phyloP scores from a whole-genome alignment of 1,284 basidiomycete genomes.

The Cutaneotrichosporon arboriforme region DNA sequence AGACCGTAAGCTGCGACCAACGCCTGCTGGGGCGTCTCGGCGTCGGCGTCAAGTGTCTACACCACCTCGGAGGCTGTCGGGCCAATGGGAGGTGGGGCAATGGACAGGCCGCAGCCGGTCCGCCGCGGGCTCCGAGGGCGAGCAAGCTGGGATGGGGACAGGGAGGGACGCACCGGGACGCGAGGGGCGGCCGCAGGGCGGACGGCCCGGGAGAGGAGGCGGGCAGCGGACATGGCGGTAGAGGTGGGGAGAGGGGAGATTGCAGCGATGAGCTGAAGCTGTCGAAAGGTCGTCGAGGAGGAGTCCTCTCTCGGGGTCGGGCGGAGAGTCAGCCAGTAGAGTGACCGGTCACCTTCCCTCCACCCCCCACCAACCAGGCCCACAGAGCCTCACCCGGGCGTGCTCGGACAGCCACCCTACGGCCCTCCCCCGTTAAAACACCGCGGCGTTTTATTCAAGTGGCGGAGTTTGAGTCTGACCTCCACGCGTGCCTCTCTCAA shows the following conservation, averaged over 20 bases:
- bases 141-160: slow-evolving; percentile 5
- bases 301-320: no score
- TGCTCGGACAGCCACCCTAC: no score
- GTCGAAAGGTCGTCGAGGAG: no score
- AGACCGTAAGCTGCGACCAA: neutral
- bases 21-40: neutral
- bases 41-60: neutral
- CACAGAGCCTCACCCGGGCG: no score
- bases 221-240: slow-evolving; percentile 35
- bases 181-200: slow-evolving; percentile 25
- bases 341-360: no score
- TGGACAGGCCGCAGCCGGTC: neutral
- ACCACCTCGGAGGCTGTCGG: neutral
- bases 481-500: neutral
- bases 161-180: slow-evolving; percentile 19
- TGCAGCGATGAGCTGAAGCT: slow-evolving; percentile 5
- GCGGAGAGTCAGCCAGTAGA: no score
- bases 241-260: slow-evolving; percentile 13
- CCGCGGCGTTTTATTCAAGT: neutral
- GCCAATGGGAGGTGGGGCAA: slow-evolving; percentile 16
- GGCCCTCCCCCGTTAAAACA: neutral
- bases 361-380: no score
- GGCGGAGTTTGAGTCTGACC: neutral
- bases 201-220: slow-evolving; percentile 38
- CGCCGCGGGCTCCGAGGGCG: neutral